These are phyloP conservation scores for Corymbia citriodora DNA, from an alignment of 441 rosid genomes.

Conservation along the genomic window DNA sequence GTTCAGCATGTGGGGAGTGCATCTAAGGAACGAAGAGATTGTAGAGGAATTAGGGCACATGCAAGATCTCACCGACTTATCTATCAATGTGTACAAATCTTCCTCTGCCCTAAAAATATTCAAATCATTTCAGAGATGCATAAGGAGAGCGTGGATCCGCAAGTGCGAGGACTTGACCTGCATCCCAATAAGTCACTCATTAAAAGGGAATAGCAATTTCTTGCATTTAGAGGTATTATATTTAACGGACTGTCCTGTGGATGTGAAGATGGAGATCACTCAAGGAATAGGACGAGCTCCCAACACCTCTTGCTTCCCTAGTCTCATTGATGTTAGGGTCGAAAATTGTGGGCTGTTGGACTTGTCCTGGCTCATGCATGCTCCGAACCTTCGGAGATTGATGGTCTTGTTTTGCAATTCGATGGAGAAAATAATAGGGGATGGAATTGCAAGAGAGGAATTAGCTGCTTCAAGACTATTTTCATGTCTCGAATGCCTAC, in stretches of 20 bases:
- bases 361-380: rapidly evolving
- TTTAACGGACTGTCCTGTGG: rapidly evolving
- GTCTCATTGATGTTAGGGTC: rapidly evolving
- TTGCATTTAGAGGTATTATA: rapidly evolving
- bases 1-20: rapidly evolving
- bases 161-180: rapidly evolving
- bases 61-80: background rate
- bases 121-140: background rate
- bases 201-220: rapidly evolving
- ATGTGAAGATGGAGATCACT: rapidly evolving
- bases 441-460: background rate
- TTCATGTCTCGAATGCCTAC: rapidly evolving
- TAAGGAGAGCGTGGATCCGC: rapidly evolving
- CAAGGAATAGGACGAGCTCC: background rate
- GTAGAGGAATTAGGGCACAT: background rate
- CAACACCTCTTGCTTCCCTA: background rate
- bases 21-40: rapidly evolving
- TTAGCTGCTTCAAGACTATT: background rate
- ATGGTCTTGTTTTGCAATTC: rapidly evolving
- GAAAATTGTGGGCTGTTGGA: rapidly evolving
- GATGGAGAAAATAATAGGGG: background rate
- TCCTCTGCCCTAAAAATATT: background rate
- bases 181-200: background rate
- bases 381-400: background rate
- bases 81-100: rapidly evolving